These are phyloP conservation scores for Cytospora schulzeri DNA, from an alignment of 2,329 filamentous ascomycete species.

Conservation along the genomic window DNA sequence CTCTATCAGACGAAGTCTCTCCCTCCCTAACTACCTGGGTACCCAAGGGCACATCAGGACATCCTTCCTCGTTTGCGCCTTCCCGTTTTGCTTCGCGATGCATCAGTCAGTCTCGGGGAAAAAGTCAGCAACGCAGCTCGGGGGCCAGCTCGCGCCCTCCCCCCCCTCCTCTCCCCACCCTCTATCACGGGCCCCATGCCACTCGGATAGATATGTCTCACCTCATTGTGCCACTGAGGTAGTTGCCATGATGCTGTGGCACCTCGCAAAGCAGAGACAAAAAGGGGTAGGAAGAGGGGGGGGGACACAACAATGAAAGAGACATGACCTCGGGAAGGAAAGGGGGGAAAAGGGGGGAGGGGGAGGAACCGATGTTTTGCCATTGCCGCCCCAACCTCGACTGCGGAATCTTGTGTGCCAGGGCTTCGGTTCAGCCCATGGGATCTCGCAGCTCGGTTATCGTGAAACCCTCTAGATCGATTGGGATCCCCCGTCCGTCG, in stretches of 20 bases:
- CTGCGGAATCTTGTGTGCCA: slow-evolving; percentile 27
- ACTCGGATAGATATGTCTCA: slow-evolving; percentile 16
- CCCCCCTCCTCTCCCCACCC: too few species aligned
- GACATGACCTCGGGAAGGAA: not conserved
- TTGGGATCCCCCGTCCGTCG: not conserved
- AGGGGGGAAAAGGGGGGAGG: not conserved
- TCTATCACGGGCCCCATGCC: not conserved
- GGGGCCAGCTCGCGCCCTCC: not conserved
- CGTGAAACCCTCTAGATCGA: slow-evolving; percentile 20
- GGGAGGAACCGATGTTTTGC: not conserved
- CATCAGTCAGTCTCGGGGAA: not conserved
- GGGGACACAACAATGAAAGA: too few species aligned
- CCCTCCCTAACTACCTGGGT: not conserved
- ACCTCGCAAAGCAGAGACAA: slow-evolving; percentile 17
- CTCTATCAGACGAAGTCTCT: too few species aligned
- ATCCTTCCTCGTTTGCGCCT: not conserved
- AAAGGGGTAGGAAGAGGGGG: too few species aligned
- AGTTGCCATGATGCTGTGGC: slow-evolving; percentile 7
- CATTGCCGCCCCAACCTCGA: not conserved
- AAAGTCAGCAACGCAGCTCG: not conserved
- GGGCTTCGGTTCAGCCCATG: slow-evolving; percentile 20
- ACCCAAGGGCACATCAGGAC: not conserved
- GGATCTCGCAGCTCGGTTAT: slow-evolving; percentile 26
- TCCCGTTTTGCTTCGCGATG: not conserved
- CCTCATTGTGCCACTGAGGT: slow-evolving; percentile 17